Percentiles rank a stretch among this genome's conserved stretches.
These are phyloP conservation scores for Kandelia obovata DNA, from an alignment of 345 rosid species.

Conservation along the genomic window DNA sequence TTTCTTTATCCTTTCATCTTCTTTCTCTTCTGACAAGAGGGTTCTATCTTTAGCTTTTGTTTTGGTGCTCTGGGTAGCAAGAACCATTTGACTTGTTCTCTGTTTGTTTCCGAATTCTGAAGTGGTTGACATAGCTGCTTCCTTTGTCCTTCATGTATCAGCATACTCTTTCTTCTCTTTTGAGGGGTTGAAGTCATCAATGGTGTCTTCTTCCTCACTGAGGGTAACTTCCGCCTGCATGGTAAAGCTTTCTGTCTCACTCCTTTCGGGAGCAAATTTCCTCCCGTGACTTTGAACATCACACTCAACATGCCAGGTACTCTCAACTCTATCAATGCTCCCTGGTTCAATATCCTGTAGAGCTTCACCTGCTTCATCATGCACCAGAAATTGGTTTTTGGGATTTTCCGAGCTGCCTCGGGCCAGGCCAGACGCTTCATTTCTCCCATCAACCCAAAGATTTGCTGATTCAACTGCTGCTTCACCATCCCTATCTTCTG, in stretches of 20 bases:
- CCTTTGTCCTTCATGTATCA: conserved; percentile 25
- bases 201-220: conserved; percentile 30
- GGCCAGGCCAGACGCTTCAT: conserved; percentile 17
- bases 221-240: conserved; percentile 21
- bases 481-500: conserved; percentile 25
- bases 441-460: conserved; percentile 12
- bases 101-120: conserved; percentile 30
- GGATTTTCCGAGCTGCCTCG: conserved; percentile 15
- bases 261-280: conserved; percentile 32
- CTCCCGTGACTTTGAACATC: conserved; percentile 29
- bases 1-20: conserved; percentile 36
- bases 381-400: conserved; percentile 14
- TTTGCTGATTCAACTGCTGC: conserved; percentile 19
- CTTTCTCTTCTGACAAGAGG: conserved; percentile 16
- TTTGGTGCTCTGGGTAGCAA: conserved; percentile 25
- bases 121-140: conserved; percentile 25
- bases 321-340: conserved; percentile 27
- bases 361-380: conserved; percentile 27
- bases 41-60: conserved; percentile 39
- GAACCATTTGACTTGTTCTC: conserved; percentile 32
- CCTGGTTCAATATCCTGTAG: conserved; percentile 25
- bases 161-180: conserved; percentile 25
- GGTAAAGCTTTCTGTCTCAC: conserved; percentile 27
- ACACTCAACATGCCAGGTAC: conserved; percentile 18
- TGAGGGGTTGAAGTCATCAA: conserved; percentile 38